phyloP scores from a whole-genome alignment of 73 alveolate species.

The Effrenium voratum region DNA sequence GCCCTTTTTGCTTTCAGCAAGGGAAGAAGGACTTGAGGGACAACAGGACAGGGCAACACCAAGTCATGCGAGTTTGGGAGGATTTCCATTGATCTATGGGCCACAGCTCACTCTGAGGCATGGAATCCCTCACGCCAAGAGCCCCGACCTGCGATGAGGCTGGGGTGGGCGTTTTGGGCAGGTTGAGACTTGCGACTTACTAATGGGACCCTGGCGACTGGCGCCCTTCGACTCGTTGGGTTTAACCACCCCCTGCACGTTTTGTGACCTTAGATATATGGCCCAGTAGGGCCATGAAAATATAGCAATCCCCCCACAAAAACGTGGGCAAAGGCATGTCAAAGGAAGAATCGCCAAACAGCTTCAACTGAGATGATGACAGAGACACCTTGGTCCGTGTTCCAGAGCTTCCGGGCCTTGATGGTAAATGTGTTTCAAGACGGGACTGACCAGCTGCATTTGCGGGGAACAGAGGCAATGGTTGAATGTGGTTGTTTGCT shows the following conservation, averaged over 20 bases:
- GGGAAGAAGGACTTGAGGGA: no score
- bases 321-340: background rate
- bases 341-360: background rate
- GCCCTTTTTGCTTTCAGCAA: no score
- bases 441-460: constrained; percentile 21
- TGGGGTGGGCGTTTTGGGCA: background rate
- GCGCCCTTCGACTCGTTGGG: background rate
- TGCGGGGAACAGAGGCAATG: background rate
- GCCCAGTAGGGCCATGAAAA: background rate
- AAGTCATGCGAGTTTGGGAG: background rate
- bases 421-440: constrained; percentile 54
- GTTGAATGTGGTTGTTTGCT: background rate
- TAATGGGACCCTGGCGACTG: background rate
- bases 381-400: constrained; percentile 33
- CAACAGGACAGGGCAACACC: background rate
- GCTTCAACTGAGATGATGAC: background rate
- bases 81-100: no score
- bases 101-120: constrained; percentile 5
- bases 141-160: constrained; percentile 46
- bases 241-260: background rate
- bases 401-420: constrained; percentile 39
- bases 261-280: background rate
- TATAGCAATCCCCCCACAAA: background rate
- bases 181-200: background rate
- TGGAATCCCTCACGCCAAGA: constrained; percentile 61